Percentiles rank a stretch among this genome's conserved stretches.
Conservation (phyloP, 495 filamentous ascomycete species). For the Aspergillus olivimuriae region DNA sequence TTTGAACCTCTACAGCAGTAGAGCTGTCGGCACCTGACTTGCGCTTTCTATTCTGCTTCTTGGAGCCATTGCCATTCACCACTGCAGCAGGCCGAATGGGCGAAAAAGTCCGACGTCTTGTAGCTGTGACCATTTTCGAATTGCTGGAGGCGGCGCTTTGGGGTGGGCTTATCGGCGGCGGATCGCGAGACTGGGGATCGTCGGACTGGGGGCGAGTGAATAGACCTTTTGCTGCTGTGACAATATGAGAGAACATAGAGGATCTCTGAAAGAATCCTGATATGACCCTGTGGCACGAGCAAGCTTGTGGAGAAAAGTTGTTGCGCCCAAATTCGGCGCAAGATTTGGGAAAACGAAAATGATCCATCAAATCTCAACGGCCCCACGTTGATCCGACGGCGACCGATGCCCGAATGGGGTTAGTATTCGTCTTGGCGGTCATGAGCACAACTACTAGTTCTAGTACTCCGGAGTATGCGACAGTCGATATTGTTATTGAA, state of each 20-base stretch:
- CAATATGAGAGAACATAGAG: constrained; percentile 42
- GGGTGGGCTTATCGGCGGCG: constrained; percentile 14
- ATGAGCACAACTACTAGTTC: no score
- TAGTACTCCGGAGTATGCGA: no score
- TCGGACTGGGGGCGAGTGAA: constrained; percentile 27
- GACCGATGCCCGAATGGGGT: constrained; percentile 4
- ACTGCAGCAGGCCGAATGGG: constrained; percentile 10
- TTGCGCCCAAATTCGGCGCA: constrained; percentile 10
- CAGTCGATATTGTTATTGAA: no score
- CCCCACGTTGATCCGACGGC: constrained; percentile 28
- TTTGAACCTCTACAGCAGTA: constrained; percentile 18
- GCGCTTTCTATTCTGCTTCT: constrained; percentile 27
- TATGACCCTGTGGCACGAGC: neutral
- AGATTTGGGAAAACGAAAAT: constrained; percentile 12
- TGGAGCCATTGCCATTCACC: constrained; percentile 11
- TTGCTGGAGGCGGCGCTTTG: constrained; percentile 6
- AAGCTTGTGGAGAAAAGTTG: constrained; percentile 13
- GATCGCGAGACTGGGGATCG: constrained; percentile 10
- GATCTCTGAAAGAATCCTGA: constrained; percentile 4
- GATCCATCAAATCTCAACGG: constrained; percentile 34
- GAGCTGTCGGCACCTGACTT: constrained; percentile 22
- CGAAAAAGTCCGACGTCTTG: constrained; percentile 22
- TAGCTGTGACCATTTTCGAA: constrained; percentile 35
- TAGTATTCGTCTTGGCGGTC: neutral
- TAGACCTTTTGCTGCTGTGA: constrained; percentile 40